These are phyloP conservation scores for Kodamaea neixiangensis DNA, from an alignment of 805 yeast genomes.

Conservation along the genomic window DNA sequence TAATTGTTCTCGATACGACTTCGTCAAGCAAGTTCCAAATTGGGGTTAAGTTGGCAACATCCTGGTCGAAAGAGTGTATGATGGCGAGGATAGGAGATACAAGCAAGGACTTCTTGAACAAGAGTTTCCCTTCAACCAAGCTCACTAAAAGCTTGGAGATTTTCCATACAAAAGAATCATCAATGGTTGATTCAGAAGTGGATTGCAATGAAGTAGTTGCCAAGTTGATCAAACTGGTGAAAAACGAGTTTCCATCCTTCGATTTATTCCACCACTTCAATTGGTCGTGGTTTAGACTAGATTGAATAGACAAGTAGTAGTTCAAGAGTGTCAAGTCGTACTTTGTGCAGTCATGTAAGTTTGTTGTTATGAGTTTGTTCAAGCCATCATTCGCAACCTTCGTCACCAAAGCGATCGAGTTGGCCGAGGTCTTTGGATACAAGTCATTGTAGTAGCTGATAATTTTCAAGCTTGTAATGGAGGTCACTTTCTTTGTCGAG, in stretches of 20 bases:
- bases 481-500: slow-evolving; percentile 36
- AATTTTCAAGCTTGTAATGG: slow-evolving; percentile 49
- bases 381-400: slow-evolving; percentile 21
- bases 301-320: slow-evolving; percentile 52
- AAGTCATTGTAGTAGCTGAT: slow-evolving; percentile 40
- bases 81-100: slow-evolving; percentile 59
- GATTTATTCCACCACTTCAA: slow-evolving; percentile 80
- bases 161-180: slow-evolving; percentile 37
- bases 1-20: slow-evolving; percentile 65
- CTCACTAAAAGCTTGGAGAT: slow-evolving; percentile 50
- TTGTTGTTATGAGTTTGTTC: slow-evolving; percentile 15
- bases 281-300: slow-evolving; percentile 46
- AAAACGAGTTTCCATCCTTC: slow-evolving; percentile 52
- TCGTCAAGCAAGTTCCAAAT: slow-evolving; percentile 76
- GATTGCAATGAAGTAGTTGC: slow-evolving; percentile 16
- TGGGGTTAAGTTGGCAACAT: background rate
- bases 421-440: slow-evolving; percentile 30
- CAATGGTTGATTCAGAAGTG: slow-evolving; percentile 20
- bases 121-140: slow-evolving; percentile 52
- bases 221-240: slow-evolving; percentile 63
- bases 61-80: slow-evolving; percentile 45
- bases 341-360: slow-evolving; percentile 32
- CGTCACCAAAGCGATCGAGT: slow-evolving; percentile 18
- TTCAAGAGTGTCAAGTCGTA: slow-evolving; percentile 61
- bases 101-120: slow-evolving; percentile 52